These are phyloP conservation scores for Magnolia kwangsiensis DNA, from an alignment of 164 flowering plant genomes.

Conservation along the genomic window DNA sequence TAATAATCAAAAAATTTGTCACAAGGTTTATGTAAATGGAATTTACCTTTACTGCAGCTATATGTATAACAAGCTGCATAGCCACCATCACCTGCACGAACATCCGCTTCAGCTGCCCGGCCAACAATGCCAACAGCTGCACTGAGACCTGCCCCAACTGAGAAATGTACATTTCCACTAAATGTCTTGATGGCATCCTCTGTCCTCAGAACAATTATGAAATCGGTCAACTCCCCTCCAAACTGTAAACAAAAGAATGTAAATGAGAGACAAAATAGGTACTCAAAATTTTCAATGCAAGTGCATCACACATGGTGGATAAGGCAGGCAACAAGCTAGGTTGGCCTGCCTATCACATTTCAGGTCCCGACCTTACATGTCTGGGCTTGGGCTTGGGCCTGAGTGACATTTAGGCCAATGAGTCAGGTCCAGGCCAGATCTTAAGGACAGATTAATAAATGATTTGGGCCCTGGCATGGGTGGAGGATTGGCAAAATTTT, in stretches of 20 bases:
- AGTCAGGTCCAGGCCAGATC: too few relatives aligned
- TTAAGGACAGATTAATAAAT: too few relatives aligned
- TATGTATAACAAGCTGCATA: constrained; percentile 97
- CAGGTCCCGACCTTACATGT: too few relatives aligned
- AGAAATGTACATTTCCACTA: constrained; percentile 69
- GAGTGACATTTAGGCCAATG: too few relatives aligned
- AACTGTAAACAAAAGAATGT: constrained; percentile 38
- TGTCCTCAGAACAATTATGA: constrained; percentile 83
- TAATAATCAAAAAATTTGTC: too few relatives aligned
- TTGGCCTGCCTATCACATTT: too few relatives aligned
- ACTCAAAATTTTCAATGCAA: neutral
- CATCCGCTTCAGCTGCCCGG: constrained; percentile 79
- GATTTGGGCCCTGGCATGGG: too few relatives aligned
- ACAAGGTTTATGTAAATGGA: neutral
- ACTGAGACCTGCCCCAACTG: constrained; percentile 90
- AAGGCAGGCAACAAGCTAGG: neutral
- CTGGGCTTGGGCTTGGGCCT: too few relatives aligned
- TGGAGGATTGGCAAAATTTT: too few relatives aligned
- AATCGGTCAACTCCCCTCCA: constrained; percentile 94
- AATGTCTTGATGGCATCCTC: constrained; percentile 73
- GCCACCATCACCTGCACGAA: constrained; percentile 89
- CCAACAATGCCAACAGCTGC: constrained; percentile 87
- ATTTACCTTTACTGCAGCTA: constrained; percentile 93
- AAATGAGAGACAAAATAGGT: neutral
- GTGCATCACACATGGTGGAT: neutral